Percentiles rank a stretch among this genome's conserved stretches.
These are phyloP conservation scores for Lasiodiplodia sp. DNA, from an alignment of 2,329 filamentous ascomycete species.

Conservation along the genomic window DNA sequence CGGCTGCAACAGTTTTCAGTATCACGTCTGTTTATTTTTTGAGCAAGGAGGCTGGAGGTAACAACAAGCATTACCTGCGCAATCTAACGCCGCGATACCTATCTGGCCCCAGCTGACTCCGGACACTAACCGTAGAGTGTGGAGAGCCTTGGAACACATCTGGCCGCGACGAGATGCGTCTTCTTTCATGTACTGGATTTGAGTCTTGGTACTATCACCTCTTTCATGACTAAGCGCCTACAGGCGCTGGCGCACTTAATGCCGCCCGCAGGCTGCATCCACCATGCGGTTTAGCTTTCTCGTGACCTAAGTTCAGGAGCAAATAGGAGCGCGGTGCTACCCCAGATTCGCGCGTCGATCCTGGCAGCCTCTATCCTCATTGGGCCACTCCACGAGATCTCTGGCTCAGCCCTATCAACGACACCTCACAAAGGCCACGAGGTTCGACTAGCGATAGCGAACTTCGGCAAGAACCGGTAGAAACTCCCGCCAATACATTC, in stretches of 20 bases:
- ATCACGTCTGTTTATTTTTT: background rate
- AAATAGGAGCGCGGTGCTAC: conserved; percentile 14
- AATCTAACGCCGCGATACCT: background rate
- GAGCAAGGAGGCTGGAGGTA: background rate
- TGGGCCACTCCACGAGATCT: conserved; percentile 15
- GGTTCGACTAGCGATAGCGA: background rate
- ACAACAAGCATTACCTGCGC: background rate
- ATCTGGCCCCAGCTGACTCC: background rate
- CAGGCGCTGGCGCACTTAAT: background rate
- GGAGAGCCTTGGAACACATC: background rate
- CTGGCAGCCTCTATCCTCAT: conserved; percentile 4
- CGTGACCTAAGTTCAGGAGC: background rate
- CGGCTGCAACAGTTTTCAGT: no score
- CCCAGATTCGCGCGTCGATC: conserved; percentile 19
- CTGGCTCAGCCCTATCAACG: conserved; percentile 19
- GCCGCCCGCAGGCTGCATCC: background rate
- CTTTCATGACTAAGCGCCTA: background rate
- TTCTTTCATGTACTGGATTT: background rate
- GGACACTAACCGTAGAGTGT: background rate
- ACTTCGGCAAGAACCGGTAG: background rate
- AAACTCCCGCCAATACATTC: background rate
- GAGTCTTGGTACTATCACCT: background rate
- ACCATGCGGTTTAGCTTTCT: background rate
- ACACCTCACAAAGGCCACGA: background rate
- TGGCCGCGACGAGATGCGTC: background rate